phyloP scores from a whole-genome alignment of 2,329 filamentous ascomycete species.

The Cordyceps tenuipes region DNA sequence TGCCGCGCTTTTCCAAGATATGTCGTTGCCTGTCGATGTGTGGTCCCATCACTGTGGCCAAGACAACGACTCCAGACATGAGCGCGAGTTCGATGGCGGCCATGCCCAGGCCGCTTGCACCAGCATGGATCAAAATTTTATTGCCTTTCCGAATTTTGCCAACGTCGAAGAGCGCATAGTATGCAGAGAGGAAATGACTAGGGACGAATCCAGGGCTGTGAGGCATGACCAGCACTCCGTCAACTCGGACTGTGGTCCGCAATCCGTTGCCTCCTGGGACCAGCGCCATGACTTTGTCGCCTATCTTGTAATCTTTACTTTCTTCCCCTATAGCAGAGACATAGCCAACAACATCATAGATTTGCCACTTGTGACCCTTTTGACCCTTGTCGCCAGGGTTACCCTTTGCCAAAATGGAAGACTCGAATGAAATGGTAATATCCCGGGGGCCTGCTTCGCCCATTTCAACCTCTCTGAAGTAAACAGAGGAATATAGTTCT shows the following conservation, averaged over 20 bases:
- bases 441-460: conserved; percentile 22
- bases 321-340: conserved; percentile 27
- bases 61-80: conserved; percentile 30
- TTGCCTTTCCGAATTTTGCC: conserved; percentile 21
- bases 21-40: conserved; percentile 26
- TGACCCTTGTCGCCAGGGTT: not conserved
- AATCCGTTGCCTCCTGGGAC: conserved; percentile 26
- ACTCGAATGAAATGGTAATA: conserved; percentile 32
- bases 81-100: conserved; percentile 35
- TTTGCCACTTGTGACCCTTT: not conserved
- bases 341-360: conserved; percentile 31
- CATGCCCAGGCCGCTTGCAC: conserved; percentile 34
- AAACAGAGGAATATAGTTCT: not conserved
- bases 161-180: conserved; percentile 31
- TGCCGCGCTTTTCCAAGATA: conserved; percentile 25
- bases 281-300: conserved; percentile 35
- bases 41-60: conserved; percentile 30
- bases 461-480: not conserved
- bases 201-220: conserved; percentile 24
- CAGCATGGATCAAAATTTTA: conserved; percentile 36
- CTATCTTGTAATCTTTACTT: conserved; percentile 24
- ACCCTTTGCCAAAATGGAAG: conserved; percentile 25
- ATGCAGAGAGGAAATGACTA: conserved; percentile 32
- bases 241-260: conserved; percentile 24
- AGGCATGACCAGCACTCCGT: conserved; percentile 29